Evolutionary conservation across 768 basidiomycete genomes (phyloP), one percentile per base, ranked within the genome.

Genomic region (Rhodotorula sphaerocarpa): DNA sequence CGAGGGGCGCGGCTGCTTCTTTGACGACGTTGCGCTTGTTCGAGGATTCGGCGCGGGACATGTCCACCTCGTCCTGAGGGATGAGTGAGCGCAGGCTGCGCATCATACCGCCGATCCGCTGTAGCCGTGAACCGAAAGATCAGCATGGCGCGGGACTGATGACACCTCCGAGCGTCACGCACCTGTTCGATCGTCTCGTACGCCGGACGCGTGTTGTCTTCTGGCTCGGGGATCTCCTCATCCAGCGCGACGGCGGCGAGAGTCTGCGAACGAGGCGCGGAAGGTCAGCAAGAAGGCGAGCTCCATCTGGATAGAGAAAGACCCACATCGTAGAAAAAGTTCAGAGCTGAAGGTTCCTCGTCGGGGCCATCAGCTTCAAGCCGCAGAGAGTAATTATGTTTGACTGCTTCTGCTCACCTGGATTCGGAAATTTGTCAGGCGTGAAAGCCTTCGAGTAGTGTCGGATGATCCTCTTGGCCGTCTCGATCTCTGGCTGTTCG

Each of bases 171-270:
- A 18, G 7, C 23, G 6, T 20, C 10, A 30, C 78, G 55, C 61
- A 88, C 89, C 79, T 86, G 83, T 71, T 89, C 86, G 58, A 96
- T 90, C 73, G 81, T 79, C 60, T 84, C 82, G 50, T 82, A 77
- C 70, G 86, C 84, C 7, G 92, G 92, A 61, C 80, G 73, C 0
- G 92, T 90, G 69, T 85, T 76, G 75, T 99, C 93, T 66, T 87
- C 84, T 63, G 89, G 88, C 59, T 59, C 68, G 2, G 81, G 78
- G 73, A 93, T 84, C 66, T 85, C 95, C 61, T 90, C 83, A 72
- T 95, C 88, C 76, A 97, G 92, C 1, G 95, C 95, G 57, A 83
- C 84, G 12, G 93, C 89, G 76, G 95, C 85, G 12, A 97, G 80
- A 71, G 92, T 59, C 67, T 67, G 52, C 12, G 5, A 33, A 87